phyloP scores from a whole-genome alignment of 768 basidiomycete genomes.

The Trametopsis cervina region DNA sequence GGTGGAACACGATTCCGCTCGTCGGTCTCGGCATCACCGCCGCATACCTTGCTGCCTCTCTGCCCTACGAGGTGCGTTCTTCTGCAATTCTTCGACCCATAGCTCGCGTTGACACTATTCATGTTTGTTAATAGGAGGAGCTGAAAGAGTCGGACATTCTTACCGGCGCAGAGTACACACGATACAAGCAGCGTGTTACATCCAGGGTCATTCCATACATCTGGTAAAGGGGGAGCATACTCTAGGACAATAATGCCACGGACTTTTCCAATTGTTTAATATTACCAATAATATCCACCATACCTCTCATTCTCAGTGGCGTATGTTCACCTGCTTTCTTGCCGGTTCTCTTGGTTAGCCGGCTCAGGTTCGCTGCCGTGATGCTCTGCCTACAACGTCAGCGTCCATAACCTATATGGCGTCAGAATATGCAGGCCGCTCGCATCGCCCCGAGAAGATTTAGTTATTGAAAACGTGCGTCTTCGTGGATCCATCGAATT shows the following conservation, averaged over 20 bases:
- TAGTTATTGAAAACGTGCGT: too few relatives aligned
- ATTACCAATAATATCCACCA: too few relatives aligned
- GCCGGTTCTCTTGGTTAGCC: too few relatives aligned
- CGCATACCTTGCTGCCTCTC: constrained; percentile 4
- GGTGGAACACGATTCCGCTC: constrained; percentile 10
- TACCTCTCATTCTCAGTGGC: too few relatives aligned
- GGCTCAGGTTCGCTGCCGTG: too few relatives aligned
- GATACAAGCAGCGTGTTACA: constrained; percentile 8
- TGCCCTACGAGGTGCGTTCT: constrained; percentile 9
- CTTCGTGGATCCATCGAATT: too few relatives aligned
- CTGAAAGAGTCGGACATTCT: constrained; percentile 4
- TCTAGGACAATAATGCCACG: neutral
- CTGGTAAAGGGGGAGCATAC: constrained; percentile 5
- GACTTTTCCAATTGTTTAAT: neutral
- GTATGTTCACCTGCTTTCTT: too few relatives aligned
- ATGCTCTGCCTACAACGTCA: too few relatives aligned
- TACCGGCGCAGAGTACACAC: constrained; percentile 5
- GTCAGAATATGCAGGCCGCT: too few relatives aligned
- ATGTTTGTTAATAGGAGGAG: constrained; percentile 4
- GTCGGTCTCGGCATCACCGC: constrained; percentile 1
- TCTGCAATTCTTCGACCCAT: neutral
- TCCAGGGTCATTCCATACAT: constrained; percentile 10
- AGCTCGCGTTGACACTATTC: neutral
- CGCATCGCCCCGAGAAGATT: too few relatives aligned
- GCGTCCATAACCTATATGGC: too few relatives aligned